phyloP scores from a whole-genome alignment of 495 filamentous ascomycete genomes.

The Umbilicaria muhlenbergii region DNA sequence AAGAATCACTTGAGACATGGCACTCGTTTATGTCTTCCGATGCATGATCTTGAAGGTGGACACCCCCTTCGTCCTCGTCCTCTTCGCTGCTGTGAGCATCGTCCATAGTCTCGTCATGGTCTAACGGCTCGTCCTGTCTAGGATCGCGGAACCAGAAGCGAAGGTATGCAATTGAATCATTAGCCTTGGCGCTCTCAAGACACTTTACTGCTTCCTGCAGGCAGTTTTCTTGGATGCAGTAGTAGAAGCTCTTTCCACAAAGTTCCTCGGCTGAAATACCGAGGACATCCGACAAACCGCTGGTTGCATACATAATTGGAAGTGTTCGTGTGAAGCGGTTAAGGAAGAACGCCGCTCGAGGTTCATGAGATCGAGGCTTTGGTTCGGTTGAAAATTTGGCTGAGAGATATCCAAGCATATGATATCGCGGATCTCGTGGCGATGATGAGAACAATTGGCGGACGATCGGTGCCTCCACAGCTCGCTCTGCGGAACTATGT shows the following conservation, averaged over 20 bases:
- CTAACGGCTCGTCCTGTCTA: slow-evolving; percentile 25
- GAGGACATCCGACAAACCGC: slow-evolving; percentile 54
- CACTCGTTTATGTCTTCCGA: slow-evolving; percentile 11
- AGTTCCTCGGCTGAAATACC: slow-evolving; percentile 51
- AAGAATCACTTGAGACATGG: slow-evolving; percentile 8
- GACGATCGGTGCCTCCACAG: slow-evolving; percentile 63
- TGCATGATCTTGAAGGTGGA: slow-evolving; percentile 15
- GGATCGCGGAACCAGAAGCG: slow-evolving; percentile 83
- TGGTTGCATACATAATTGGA: slow-evolving; percentile 76
- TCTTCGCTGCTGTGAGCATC: slow-evolving; percentile 21
- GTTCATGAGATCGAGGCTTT: slow-evolving; percentile 48
- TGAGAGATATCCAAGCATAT: slow-evolving; percentile 78
- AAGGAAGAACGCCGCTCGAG: slow-evolving; percentile 70
- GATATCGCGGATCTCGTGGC: slow-evolving; percentile 71
- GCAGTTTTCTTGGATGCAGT: slow-evolving; percentile 65
- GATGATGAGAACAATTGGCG: slow-evolving; percentile 68
- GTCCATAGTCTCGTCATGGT: slow-evolving; percentile 17
- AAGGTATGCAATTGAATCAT: slow-evolving; percentile 84
- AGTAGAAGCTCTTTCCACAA: slow-evolving; percentile 60
- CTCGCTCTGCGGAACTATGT: slow-evolving; percentile 40
- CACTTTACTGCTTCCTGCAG: slow-evolving; percentile 58
- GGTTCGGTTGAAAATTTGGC: slow-evolving; percentile 59
- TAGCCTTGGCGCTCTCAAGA: slow-evolving; percentile 76
- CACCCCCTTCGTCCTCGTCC: slow-evolving; percentile 19
- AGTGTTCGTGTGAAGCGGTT: slow-evolving; percentile 76